A percentile compares a stretch with the other conserved stretches of the same genome.
These are phyloP conservation scores for Cercospora zeae-maydis DNA, from an alignment of 2,329 filamentous ascomycete species.

Conservation along the genomic window DNA sequence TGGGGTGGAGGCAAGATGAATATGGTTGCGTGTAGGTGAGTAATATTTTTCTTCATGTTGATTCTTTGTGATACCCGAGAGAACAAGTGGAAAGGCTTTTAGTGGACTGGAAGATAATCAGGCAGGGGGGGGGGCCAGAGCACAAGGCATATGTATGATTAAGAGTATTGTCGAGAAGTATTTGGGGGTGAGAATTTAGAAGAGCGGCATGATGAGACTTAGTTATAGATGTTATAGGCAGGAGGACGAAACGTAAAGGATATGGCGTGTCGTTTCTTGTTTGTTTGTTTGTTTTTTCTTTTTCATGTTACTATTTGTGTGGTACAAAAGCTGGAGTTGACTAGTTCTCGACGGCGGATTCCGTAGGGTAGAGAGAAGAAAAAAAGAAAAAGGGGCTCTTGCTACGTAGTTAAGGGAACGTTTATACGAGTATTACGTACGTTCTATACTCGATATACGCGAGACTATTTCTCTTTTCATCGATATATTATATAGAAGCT, in stretches of 20 bases:
- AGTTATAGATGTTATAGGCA: slow-evolving; percentile 14
- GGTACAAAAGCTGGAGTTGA: too few species aligned
- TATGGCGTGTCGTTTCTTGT: background rate
- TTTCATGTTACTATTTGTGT: too few species aligned
- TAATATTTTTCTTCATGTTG: slow-evolving; percentile 14
- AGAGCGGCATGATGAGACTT: background rate
- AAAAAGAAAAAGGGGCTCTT: too few species aligned
- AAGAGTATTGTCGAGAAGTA: background rate
- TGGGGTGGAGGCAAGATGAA: background rate
- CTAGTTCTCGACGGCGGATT: too few species aligned
- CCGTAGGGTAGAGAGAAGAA: too few species aligned
- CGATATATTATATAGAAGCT: too few species aligned
- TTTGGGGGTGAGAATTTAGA: background rate
- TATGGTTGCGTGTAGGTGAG: background rate
- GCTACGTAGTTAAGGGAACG: too few species aligned
- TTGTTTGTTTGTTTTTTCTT: too few species aligned
- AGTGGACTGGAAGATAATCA: background rate
- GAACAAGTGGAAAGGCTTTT: slow-evolving; percentile 3
- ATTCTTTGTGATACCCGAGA: slow-evolving; percentile 25
- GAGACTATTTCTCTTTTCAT: too few species aligned
- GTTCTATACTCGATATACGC: too few species aligned
- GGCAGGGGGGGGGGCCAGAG: background rate
- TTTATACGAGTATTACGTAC: too few species aligned
- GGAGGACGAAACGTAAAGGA: background rate
- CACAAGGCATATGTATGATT: background rate